Percentiles rank a stretch among this genome's conserved stretches.
phyloP scores from a whole-genome alignment of 768 basidiomycete genomes.

The Rhodotorula taiwanensis region DNA sequence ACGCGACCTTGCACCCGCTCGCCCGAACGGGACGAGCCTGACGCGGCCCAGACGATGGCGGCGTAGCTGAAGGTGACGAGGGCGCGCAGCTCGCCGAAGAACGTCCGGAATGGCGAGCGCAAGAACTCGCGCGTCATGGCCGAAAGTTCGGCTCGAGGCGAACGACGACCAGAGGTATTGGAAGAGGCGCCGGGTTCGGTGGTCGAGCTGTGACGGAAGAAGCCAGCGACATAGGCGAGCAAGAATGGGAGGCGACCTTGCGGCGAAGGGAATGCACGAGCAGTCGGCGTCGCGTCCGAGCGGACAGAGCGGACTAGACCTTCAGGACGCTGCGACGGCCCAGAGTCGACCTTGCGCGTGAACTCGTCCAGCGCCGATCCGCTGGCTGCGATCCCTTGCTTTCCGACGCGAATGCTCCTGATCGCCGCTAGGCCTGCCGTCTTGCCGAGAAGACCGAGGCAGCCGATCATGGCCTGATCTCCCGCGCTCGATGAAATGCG shows the following conservation, averaged over 20 bases:
- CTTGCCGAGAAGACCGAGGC: conserved; percentile 34
- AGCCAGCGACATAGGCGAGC: conserved; percentile 14
- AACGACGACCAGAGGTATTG: background rate
- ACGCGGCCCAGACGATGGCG: conserved; percentile 7
- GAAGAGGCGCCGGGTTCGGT: background rate
- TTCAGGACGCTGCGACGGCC: no score
- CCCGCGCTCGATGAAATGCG: no score
- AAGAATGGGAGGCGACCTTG: conserved; percentile 14
- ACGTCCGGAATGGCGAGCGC: conserved; percentile 10
- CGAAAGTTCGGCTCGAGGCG: conserved; percentile 2
- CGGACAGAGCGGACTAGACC: background rate
- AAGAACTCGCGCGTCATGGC: background rate
- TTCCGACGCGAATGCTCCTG: background rate
- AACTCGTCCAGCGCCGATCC: no score
- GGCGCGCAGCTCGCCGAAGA: conserved; percentile 7
- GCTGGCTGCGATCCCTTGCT: background rate
- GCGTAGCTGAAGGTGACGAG: conserved; percentile 12
- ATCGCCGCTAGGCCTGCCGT: conserved; percentile 25
- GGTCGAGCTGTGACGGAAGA: background rate
- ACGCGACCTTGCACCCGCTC: background rate
- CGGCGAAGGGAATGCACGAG: background rate
- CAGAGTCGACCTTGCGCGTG: no score
- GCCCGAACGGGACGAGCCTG: background rate
- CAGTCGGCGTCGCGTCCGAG: background rate
- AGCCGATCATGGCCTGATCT: conserved; percentile 7